Conservation (phyloP, 371 early-diverging fungal genomes). For the Phascolomyces articulosus region DNA sequence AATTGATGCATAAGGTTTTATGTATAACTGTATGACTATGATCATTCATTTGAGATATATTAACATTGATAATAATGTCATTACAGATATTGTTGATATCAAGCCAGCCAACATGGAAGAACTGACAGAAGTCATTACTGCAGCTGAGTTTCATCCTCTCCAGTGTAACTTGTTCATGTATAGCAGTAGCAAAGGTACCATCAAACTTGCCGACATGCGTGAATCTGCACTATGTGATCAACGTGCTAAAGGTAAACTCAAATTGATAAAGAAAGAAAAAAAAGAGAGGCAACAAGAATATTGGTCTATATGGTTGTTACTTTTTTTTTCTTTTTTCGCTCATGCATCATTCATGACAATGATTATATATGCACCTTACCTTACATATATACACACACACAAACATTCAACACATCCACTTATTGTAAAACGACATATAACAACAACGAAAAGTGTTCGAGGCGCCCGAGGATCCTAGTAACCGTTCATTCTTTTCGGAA, state of each 20-base stretch:
- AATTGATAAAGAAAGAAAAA: too few relatives aligned
- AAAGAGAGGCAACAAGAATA: too few relatives aligned
- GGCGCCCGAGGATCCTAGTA: constrained; percentile 89
- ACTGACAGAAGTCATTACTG: constrained; percentile 95
- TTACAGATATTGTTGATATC: constrained; percentile 94
- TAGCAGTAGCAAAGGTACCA: constrained; percentile 90
- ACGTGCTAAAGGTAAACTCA: constrained; percentile 65
- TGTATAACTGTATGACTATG: too few relatives aligned
- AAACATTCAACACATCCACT: too few relatives aligned
- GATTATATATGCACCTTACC: too few relatives aligned
- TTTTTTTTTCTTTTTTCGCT: too few relatives aligned
- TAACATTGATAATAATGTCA: too few relatives aligned
- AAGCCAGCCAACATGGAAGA: constrained; percentile 97
- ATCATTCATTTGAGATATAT: too few relatives aligned
- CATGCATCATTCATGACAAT: too few relatives aligned
- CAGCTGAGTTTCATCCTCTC: constrained; percentile 89
- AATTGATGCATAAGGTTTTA: too few relatives aligned
- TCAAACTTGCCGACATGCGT: constrained; percentile 92
- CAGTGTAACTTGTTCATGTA: constrained; percentile 93
- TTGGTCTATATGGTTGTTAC: too few relatives aligned
- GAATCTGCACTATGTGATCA: constrained; percentile 85
- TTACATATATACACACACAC: not conserved
- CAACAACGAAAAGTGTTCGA: too few relatives aligned
- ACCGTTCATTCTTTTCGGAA: constrained; percentile 95
- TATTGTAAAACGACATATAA: not conserved